phyloP scores from a whole-genome alignment of 202 grass and related monocot species.

The Musa balbisiana region DNA sequence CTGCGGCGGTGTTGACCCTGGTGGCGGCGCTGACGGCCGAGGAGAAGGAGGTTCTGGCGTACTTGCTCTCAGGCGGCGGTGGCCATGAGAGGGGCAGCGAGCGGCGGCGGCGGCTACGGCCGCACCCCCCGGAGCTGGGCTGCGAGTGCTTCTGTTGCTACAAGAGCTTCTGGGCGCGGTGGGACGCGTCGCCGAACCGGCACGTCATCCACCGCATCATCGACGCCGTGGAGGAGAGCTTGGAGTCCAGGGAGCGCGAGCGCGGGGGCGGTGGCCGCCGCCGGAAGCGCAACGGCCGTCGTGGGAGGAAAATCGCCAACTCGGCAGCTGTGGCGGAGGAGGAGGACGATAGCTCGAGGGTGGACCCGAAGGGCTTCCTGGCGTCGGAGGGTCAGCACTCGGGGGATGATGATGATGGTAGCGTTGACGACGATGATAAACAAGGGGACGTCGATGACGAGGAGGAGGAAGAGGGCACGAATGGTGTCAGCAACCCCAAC shows the following conservation, averaged over 20 bases:
- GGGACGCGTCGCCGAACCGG: constrained; percentile 11
- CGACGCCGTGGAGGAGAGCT: constrained; percentile 13
- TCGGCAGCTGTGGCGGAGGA: background rate
- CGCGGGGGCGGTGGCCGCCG: background rate
- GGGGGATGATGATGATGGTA: background rate
- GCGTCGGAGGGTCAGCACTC: background rate
- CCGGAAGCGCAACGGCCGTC: background rate
- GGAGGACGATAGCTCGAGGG: background rate
- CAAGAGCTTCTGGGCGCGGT: constrained; percentile 12
- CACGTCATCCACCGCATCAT: constrained; percentile 17
- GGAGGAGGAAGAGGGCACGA: background rate
- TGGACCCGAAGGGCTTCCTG: background rate
- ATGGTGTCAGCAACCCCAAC: background rate
- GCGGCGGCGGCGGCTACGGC: constrained; percentile 24
- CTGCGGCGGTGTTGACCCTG: background rate
- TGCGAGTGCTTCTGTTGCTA: constrained; percentile 22
- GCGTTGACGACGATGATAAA: background rate
- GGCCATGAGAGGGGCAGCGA: background rate
- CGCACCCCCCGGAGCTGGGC: constrained; percentile 41
- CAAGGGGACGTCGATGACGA: background rate
- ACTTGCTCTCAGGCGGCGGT: constrained; percentile 7
- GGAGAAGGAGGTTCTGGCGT: constrained; percentile 4
- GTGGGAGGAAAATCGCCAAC: background rate
- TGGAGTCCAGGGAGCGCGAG: background rate
- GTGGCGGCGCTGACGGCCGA: constrained; percentile 33